Conservation (phyloP, 2,329 filamentous ascomycete genomes). For the Trichoderma sp. region DNA sequence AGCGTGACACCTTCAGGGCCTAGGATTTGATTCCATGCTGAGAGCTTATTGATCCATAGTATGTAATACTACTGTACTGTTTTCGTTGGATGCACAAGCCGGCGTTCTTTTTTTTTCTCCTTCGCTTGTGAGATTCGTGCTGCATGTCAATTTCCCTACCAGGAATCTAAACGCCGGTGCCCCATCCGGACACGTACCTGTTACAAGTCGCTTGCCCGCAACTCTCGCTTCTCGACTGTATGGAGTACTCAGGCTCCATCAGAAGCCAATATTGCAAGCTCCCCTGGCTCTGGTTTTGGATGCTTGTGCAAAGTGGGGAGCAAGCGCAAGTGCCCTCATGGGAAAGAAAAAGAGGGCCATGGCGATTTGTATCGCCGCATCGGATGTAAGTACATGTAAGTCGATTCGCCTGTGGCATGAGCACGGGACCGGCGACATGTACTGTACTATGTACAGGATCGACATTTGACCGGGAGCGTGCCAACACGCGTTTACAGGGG, state of each 20-base stretch:
- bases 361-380: background rate
- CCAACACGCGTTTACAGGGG: background rate
- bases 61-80: no score
- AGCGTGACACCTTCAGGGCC: background rate
- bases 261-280: background rate
- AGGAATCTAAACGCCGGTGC: background rate
- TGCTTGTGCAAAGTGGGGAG: background rate
- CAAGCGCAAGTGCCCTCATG: background rate
- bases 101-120: background rate
- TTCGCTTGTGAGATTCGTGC: background rate
- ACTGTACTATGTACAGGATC: background rate
- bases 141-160: background rate
- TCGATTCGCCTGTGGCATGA: conserved; percentile 4
- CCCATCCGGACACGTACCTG: background rate
- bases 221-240: background rate
- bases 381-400: background rate
- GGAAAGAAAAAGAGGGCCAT: background rate
- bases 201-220: background rate
- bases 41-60: background rate
- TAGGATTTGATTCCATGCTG: background rate
- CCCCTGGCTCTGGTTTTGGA: background rate
- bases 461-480: background rate
- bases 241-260: background rate
- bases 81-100: background rate
- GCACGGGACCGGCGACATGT: conserved; percentile 8